Conservation (phyloP, 441 rosid genomes). For the Adansonia madagascariensis region DNA sequence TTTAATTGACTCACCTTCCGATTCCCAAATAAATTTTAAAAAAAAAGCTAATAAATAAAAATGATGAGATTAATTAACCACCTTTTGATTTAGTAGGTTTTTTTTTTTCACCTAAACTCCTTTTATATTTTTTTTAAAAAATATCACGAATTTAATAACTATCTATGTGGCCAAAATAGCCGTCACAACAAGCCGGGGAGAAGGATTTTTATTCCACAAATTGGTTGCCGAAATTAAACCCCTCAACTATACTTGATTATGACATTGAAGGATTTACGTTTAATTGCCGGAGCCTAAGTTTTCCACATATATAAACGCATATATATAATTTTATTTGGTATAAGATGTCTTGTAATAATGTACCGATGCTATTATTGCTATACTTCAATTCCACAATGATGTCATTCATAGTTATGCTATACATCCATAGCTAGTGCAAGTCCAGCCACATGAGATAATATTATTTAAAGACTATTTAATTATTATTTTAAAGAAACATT, state of each 20-base stretch:
- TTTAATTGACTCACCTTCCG: too few relatives aligned
- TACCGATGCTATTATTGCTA: background rate
- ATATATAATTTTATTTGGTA: background rate
- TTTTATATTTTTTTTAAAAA: background rate
- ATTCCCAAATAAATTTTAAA: background rate
- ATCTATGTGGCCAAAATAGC: background rate
- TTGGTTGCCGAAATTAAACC: constrained; percentile 18
- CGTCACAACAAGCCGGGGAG: background rate
- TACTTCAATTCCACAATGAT: too few relatives aligned
- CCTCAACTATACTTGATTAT: constrained; percentile 14
- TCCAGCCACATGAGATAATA: too few relatives aligned
- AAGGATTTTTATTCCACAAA: constrained; percentile 14
- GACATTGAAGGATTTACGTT: constrained; percentile 2
- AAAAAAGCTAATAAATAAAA: background rate
- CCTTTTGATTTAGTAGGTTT: background rate
- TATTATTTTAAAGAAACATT: background rate
- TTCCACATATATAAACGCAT: background rate
- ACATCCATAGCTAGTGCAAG: too few relatives aligned
- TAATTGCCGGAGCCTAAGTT: constrained; percentile 15
- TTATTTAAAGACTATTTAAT: background rate
- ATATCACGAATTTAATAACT: background rate
- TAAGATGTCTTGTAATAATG: background rate
- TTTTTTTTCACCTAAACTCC: background rate
- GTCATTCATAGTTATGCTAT: too few relatives aligned
- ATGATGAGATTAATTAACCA: background rate